Evolutionary conservation across 2,329 filamentous ascomycete species (phyloP), one percentile per base, ranked within the genome.

Genomic region (Lizonia empirigonia): DNA sequence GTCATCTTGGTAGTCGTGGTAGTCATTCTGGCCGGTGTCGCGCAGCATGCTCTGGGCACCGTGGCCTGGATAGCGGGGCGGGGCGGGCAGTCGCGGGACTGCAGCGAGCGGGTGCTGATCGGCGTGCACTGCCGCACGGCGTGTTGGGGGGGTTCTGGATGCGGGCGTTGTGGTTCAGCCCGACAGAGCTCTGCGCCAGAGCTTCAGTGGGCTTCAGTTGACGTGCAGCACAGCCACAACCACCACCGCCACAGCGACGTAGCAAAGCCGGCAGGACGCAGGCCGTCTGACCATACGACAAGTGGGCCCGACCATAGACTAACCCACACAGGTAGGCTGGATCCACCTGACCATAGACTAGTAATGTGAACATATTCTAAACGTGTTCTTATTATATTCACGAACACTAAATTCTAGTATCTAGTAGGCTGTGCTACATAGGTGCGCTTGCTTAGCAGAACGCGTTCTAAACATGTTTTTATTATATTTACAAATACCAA

Each of bases 1-100:
- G 85, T 86, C 89, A 94, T 91, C 75, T 88, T 90, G 80, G 80
- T 78, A 79, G 84, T 81, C 78, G 84, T 60, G 55, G 41, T 33
- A 22, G 56, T 41, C 44, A 50, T 52, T 41, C 71, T 85, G 82
- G 73, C 73, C 76, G 73, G 76, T 75, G 75, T 78, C 77, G 74
- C 75, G 75, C 74, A 79, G 82, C 85, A 88, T 88, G 77, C 85
- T 85, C 58, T 52, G 62, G 59, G 58, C 60, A 60, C 51, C 34
- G n/a, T n/a, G n/a, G n/a, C n/a, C n/a, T 38, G 41, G 46, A 40
- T 42, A 51, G 51, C 42, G 44, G 29, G 55, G 48, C 32, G 47
- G 46, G 52, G 32, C 30, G 47, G 52, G 32, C 30, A 36, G 38
- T 36, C 46, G 44, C 44, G 36, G 53, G 48, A 48, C 58, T 44